Evolutionary conservation across 192 early-diverging fungal genomes (phyloP).

Genomic region (Entrophospora sp.): DNA sequence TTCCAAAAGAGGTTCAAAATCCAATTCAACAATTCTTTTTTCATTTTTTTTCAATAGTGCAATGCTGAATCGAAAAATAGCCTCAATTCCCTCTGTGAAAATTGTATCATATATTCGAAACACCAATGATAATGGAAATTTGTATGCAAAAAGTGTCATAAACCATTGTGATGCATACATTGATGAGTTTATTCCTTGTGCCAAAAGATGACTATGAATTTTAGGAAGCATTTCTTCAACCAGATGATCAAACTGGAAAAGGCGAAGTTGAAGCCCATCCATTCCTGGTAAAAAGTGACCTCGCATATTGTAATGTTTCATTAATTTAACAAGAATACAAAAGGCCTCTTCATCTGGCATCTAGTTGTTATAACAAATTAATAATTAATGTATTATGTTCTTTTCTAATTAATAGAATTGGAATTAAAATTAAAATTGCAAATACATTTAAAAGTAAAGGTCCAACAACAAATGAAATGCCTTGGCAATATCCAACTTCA

Average conservation of each 20-base stretch:
- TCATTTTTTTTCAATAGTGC: slow-evolving; percentile 82
- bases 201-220: slow-evolving; percentile 68
- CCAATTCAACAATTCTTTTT: slow-evolving; percentile 64
- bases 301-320: slow-evolving; percentile 81
- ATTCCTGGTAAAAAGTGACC: slow-evolving; percentile 85
- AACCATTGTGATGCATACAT: slow-evolving; percentile 99
- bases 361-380: slow-evolving; percentile 28
- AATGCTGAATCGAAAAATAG: slow-evolving; percentile 75
- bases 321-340: slow-evolving; percentile 81
- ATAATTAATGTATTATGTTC: not conserved
- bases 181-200: slow-evolving; percentile 75
- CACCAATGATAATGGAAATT: slow-evolving; percentile 84
- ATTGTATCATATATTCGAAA: slow-evolving; percentile 89
- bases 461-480: slow-evolving; percentile 86
- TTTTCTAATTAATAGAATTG: not conserved
- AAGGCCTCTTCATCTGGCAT: slow-evolving; percentile 98
- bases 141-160: slow-evolving; percentile 97
- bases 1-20: slow-evolving; percentile 77
- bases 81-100: slow-evolving; percentile 90
- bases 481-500: slow-evolving; percentile 97
- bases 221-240: slow-evolving; percentile 76
- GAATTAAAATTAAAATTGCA: too few relatives aligned
- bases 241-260: slow-evolving; percentile 87
- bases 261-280: slow-evolving; percentile 74
- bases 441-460: slow-evolving; percentile 84